Base-by-base conservation (phyloP, 345 rosid genomes). In the Tarenaya hassleriana region DNA sequence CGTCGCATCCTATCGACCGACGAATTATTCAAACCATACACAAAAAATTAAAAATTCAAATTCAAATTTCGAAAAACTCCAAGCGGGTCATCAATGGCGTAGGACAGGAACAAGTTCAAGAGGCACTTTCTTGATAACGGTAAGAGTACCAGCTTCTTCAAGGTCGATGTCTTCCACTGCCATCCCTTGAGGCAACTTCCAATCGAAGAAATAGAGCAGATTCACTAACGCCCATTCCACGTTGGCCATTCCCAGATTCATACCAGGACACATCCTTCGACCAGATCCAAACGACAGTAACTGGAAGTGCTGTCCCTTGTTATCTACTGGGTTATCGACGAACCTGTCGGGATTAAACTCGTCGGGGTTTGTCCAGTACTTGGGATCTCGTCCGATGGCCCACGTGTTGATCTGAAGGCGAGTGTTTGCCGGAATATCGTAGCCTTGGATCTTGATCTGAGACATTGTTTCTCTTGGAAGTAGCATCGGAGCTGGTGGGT, bases 331-430 rank as follows among this genome's bases (percentile, higher is more conserved):
- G 21, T 50, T 69, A 18, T 60, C 37, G 9, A 37, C 19, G 27
- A 75, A 81, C 56, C 88, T 57, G 38, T 77, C 88, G 1, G 82
- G 82, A 58, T 16, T 61, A 55, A 75, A 81, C 38, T 67, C 73
- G 8, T 54, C 59, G 0, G 84, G 80, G 57, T 69, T 58, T 21
- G 53, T 73, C 88, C 80, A 82, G 39, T 56, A 60, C 8, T 51
- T 59, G 0, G 74, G 78, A 32, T 76, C 77, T 34, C 80, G 77
- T 1, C 77, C 78, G 0, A 78, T 48, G 2, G 78, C 54, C 83
- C 81, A 81, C 18, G 64, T 63, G 39, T 77, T 77, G 34, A 81
- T 51, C 9, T 71, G 58, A 10, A 81, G 54, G 37, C 73, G 60
- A 27, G 83, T 77, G 52, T 63, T 65, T 0, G 73, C 70, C 0